These are phyloP conservation scores for Globisporangium apiculatum DNA, from an alignment of 352 stramenopile genomes.

Conservation along the genomic window DNA sequence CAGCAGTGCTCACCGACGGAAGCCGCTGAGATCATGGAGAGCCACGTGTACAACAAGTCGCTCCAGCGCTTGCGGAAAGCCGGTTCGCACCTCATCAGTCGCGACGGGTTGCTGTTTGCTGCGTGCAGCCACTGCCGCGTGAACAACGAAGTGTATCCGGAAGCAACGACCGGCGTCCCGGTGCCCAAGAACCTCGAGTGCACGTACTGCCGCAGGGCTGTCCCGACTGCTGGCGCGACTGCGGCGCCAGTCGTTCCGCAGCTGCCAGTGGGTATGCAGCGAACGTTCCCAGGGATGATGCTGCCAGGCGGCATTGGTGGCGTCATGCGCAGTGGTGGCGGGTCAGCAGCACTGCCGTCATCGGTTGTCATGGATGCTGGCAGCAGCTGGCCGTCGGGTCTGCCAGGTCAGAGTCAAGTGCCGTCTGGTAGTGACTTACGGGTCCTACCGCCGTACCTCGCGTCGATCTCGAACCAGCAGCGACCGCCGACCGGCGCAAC, in stretches of 20 bases:
- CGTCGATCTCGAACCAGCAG: slow-evolving; percentile 14
- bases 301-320: background rate
- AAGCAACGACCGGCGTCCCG: slow-evolving; percentile 43
- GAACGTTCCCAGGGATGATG: background rate
- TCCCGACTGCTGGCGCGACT: slow-evolving; percentile 28
- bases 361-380: background rate
- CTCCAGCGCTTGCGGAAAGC: slow-evolving; percentile 33
- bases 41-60: slow-evolving; percentile 64
- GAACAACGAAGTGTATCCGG: slow-evolving; percentile 60
- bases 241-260: slow-evolving; percentile 13
- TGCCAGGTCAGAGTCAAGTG: no score
- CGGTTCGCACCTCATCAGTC: slow-evolving; percentile 28
- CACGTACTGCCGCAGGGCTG: slow-evolving; percentile 45
- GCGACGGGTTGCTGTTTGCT: slow-evolving; percentile 42
- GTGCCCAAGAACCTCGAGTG: slow-evolving; percentile 64
- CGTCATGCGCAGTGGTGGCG: no score
- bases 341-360: background rate
- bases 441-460: slow-evolving; percentile 18
- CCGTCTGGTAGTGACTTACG: background rate
- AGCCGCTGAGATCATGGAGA: slow-evolving; percentile 69
- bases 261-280: background rate
- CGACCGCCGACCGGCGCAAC: background rate
- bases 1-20: slow-evolving; percentile 63
- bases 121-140: slow-evolving; percentile 47
- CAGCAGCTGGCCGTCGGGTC: background rate